These are phyloP conservation scores for Oehlia diaphana DNA, from an alignment of 192 early-diverging fungal genomes.

Conservation along the genomic window DNA sequence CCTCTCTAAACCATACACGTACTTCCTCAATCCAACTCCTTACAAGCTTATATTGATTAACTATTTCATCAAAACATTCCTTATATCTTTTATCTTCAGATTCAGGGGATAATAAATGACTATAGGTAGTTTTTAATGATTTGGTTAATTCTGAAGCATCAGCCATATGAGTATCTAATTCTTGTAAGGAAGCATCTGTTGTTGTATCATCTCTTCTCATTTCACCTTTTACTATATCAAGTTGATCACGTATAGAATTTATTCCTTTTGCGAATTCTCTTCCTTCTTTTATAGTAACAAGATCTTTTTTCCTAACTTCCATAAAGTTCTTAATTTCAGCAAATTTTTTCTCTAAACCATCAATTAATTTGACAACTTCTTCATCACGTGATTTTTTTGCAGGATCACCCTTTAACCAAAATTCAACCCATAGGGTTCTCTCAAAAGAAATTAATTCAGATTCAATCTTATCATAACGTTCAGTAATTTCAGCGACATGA, in stretches of 20 bases:
- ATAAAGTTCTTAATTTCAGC: conserved; percentile 13
- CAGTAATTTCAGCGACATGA: conserved; percentile 25
- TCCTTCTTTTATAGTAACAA: conserved; percentile 15
- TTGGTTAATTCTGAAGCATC: conserved; percentile 3
- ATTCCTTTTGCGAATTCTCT: conserved; percentile 17
- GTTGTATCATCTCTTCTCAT: conserved; percentile 26
- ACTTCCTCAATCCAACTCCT: conserved; percentile 29
- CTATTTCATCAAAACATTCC: background rate
- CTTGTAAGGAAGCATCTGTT: conserved; percentile 29
- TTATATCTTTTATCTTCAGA: conserved; percentile 12
- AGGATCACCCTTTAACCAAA: conserved; percentile 26
- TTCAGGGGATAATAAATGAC: conserved; percentile 1
- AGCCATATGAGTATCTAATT: conserved; percentile 22
- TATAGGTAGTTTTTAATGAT: background rate
- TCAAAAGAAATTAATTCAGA: conserved; percentile 25
- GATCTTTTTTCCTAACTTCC: conserved; percentile 19
- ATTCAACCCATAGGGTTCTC: conserved; percentile 27
- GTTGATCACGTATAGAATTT: conserved; percentile 23
- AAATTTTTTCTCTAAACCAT: conserved; percentile 14
- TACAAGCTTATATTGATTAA: background rate
- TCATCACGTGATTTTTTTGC: conserved; percentile 2
- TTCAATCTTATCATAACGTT: conserved; percentile 22
- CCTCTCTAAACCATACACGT: conserved; percentile 48
- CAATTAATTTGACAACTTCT: conserved; percentile 4
- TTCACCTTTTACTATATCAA: conserved; percentile 21